Base-by-base conservation (phyloP, 306 rosid genomes). In the Dalbergia cochinchinensis region DNA sequence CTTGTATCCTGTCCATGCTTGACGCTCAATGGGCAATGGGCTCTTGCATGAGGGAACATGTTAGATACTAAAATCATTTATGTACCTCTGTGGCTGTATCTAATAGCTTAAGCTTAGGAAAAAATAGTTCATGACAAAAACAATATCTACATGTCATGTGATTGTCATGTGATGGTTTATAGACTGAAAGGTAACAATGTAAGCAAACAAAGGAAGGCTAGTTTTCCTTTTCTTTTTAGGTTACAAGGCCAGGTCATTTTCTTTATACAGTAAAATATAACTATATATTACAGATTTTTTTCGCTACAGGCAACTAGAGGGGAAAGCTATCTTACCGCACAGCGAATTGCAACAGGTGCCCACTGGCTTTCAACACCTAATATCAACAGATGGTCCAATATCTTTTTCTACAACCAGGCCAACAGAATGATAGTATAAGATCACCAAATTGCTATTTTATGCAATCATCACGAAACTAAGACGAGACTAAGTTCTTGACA, bases 351-450 rank as follows among this genome's bases (percentile, higher is more conserved):
- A 77, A 92, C 93, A 22, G 98, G 98, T 41, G 92, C 97, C 98
- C 98, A 92, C 81, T 88, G 98, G 87, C 93, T 92, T 83, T 94
- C 98, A 78, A 94, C 90, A 76, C 97, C 91, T 83, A 94, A 80
- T 92, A 91, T 84, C 50, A 94, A 83, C 78, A 94, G 91, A 88
- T 86, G 77, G 84, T 92, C 98, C 93, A 94, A 83, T 60, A 86
- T 47, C 79, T 91, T 94, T 81, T 94, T 94, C 98, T 94, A 71
- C 80, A 82, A 60, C 11, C 85, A 72, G 71, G 18, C 65, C 73
- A 78, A 84, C 45, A 81, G 76, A 83, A 60, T 26, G 77, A 22
- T 8, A 77, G 79, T 7, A 61, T 87, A 58, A 85, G 78, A 78
- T 78, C 66, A 81, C 82, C 73, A 45, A 31, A 72, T 33, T 79